Percentiles rank a stretch among this genome's conserved stretches.
phyloP scores from a whole-genome alignment of 345 rosid genomes.

The Crucihimalaya himalaica region DNA sequence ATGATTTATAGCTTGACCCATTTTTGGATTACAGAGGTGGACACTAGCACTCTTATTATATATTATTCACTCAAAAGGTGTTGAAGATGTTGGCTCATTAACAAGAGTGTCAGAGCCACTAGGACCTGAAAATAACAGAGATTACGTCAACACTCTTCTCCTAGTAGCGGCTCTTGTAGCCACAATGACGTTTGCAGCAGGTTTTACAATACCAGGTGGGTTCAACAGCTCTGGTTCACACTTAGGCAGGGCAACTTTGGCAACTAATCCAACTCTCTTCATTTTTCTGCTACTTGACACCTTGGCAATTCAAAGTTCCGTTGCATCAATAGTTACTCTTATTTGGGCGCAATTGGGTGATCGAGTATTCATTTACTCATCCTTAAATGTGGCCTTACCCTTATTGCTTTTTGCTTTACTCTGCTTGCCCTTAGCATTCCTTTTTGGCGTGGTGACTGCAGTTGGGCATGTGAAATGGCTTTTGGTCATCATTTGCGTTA shows the following conservation, averaged over 20 bases:
- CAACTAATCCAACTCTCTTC: background rate
- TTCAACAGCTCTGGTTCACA: conserved; percentile 12
- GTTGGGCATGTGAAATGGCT: background rate
- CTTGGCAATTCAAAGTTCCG: background rate
- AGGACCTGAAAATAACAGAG: background rate
- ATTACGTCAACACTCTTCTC: conserved; percentile 1
- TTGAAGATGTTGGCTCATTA: background rate
- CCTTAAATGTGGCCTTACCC: background rate
- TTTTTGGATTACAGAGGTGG: background rate
- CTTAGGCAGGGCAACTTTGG: background rate
- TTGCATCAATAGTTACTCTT: background rate
- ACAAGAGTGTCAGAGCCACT: background rate
- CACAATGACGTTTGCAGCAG: conserved; percentile 18
- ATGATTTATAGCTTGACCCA: background rate
- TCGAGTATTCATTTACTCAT: background rate
- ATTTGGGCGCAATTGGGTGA: conserved; percentile 27
- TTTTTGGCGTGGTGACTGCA: background rate
- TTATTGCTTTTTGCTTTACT: background rate
- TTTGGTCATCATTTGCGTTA: background rate
- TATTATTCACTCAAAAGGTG: background rate
- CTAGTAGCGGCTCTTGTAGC: conserved; percentile 22
- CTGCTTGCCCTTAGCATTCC: background rate
- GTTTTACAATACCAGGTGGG: conserved; percentile 22
- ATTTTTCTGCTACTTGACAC: background rate
- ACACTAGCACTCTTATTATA: background rate